Base-by-base conservation (phyloP, 164 flowering plant genomes). In the Liquidambar formosana region DNA sequence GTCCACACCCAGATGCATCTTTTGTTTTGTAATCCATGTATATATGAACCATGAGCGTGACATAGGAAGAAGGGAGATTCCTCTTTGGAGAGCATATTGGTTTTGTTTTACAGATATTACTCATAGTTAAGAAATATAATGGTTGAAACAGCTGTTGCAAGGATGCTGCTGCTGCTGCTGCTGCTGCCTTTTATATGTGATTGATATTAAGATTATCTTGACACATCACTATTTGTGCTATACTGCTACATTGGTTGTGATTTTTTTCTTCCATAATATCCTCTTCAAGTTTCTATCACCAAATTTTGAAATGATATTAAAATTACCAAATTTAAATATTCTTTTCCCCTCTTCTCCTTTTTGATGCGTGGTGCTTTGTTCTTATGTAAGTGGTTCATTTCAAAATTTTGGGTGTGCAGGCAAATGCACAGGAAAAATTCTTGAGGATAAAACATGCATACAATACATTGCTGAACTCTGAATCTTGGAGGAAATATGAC, bases 401-500 rank as follows among this genome's bases (percentile, higher is more conserved):
- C 18, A 26, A 22, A 22, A 23, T 38, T 27, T 57, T 28, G 60
- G 64, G 38, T 63, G 14, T 71, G 18, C 80, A 95, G 99, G 84
- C 87, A 57, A 83, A 89, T 81, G 96, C 97, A 44, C 85, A 92
- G 71, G 96, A 93, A 79, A 91, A 92, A 59, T 95, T 95, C 69
- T 81, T 95, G 97, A 82, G 93, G 75, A 93, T 95, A 49, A 92
- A 95, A 77, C 97, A 88, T 80, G 99, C 99, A 45, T 95, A 92
- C 73, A 95, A 88, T 71, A 82, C 89, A 4, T 68, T 95, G 81
- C 46, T 91, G 76, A 88, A 84, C 72, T 84, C 96, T 19, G 80
- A 85, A 49, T 81, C 97, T 61, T 73, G 81, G 58, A 77, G 72
- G 47, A 89, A 79, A 57, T 82, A 80, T 76, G 86, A 82, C 18